Evolutionary conservation across 768 basidiomycete species (phyloP).

Genomic region (Naematelia encephala): DNA sequence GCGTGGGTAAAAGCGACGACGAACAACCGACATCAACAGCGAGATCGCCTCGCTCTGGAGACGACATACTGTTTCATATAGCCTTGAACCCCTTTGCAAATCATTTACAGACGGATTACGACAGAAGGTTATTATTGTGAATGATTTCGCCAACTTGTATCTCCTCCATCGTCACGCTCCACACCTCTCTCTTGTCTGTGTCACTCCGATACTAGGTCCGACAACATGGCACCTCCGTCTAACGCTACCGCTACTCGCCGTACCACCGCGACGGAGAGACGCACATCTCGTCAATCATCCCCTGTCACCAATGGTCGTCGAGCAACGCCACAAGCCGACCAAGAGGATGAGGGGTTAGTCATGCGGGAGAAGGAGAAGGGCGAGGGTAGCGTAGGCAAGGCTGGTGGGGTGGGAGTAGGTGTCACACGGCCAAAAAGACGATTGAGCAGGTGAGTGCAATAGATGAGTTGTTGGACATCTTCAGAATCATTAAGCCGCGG

Average conservation of each 20-base stretch:
- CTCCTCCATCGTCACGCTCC: background rate
- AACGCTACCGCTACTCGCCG: background rate
- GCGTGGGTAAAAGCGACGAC: background rate
- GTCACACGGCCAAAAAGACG: conserved; percentile 37
- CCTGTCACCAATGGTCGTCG: conserved; percentile 4
- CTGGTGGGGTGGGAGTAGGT: conserved; percentile 33
- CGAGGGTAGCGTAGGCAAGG: conserved; percentile 29
- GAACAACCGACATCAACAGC: background rate
- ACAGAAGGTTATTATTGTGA: background rate
- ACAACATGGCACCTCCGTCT: background rate
- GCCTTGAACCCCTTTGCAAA: too few relatives aligned
- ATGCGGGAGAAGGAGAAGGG: conserved; percentile 23
- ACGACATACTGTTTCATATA: too few relatives aligned
- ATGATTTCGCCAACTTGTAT: background rate
- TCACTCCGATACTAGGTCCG: background rate
- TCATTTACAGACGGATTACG: too few relatives aligned
- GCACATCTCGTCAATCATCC: background rate
- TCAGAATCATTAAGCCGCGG: too few relatives aligned
- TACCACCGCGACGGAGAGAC: background rate
- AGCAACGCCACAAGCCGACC: background rate
- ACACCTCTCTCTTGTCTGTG: background rate
- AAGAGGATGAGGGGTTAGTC: conserved; percentile 26
- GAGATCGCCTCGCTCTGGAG: background rate
- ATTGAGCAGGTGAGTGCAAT: conserved; percentile 36
- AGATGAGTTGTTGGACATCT: background rate